Evolutionary conservation across 2,329 filamentous ascomycete genomes (phyloP).

Genomic region (Mariannaea elegans): DNA sequence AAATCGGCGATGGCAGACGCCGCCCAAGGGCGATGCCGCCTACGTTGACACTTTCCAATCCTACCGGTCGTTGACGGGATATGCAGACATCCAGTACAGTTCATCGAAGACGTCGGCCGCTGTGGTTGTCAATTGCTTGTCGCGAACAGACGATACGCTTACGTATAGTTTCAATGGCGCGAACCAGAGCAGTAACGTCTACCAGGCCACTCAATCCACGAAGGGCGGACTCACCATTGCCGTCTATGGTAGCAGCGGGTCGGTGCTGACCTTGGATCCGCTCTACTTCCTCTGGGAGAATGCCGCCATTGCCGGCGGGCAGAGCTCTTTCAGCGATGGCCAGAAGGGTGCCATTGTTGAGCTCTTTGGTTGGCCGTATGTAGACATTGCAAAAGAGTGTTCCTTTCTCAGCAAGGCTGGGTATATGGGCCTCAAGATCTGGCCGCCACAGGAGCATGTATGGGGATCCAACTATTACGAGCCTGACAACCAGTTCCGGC

Average conservation of each 20-base stretch:
- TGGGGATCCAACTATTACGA: conserved; percentile 11
- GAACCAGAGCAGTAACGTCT: conserved; percentile 1
- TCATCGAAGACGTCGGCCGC: conserved; percentile 1
- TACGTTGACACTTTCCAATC: conserved; percentile 5
- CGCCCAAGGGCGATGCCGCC: not conserved
- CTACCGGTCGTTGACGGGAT: conserved; percentile 2
- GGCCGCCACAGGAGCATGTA: conserved; percentile 6
- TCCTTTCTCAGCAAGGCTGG: conserved; percentile 9
- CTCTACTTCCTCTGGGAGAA: conserved; percentile 9
- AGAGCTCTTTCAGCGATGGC: conserved; percentile 3
- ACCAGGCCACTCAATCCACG: conserved; percentile 1
- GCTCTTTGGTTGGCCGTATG: conserved; percentile 3
- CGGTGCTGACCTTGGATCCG: conserved; percentile 3
- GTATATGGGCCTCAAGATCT: conserved; percentile 6
- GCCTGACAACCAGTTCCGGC: conserved; percentile 6
- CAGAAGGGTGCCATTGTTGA: conserved; percentile 6
- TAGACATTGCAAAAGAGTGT: not conserved
- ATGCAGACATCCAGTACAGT: conserved; percentile 4
- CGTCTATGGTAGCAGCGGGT: conserved; percentile 4
- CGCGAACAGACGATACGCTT: not conserved
- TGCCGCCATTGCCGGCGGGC: conserved; percentile 4
- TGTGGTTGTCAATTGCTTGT: conserved; percentile 1
- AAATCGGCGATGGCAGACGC: conserved; percentile 7
- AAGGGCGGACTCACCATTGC: not conserved
- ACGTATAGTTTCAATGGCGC: conserved; percentile 4